phyloP scores from a whole-genome alignment of 1,284 basidiomycete species.

The Ganoderma multipileum region DNA sequence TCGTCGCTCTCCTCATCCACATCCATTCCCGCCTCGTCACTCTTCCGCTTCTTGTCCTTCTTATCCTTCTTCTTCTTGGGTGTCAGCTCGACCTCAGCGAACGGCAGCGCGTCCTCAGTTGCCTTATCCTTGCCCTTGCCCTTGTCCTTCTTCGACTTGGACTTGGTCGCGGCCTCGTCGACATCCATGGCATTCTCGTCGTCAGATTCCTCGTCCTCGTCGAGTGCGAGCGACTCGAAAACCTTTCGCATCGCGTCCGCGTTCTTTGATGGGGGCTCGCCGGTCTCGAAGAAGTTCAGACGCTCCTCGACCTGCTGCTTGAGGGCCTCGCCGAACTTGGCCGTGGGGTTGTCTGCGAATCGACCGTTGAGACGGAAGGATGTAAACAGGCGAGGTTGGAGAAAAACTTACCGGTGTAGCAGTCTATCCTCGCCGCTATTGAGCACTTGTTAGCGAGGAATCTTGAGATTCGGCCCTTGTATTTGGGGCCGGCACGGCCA shows the following conservation, averaged over 20 bases:
- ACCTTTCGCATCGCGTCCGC: conserved; percentile 91
- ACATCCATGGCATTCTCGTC: conserved; percentile 60
- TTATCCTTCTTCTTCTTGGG: conserved; percentile 72
- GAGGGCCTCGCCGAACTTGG: conserved; percentile 96
- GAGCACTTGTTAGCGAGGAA: conserved; percentile 99
- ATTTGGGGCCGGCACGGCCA: conserved; percentile 92
- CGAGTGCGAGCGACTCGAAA: conserved; percentile 78
- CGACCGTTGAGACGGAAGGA: too few species aligned
- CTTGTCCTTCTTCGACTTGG: conserved; percentile 59
- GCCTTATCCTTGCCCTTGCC: conserved; percentile 66
- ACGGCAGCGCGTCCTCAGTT: conserved; percentile 64
- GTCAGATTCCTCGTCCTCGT: conserved; percentile 64
- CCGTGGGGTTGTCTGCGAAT: conserved; percentile 78
- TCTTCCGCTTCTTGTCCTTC: conserved; percentile 75
- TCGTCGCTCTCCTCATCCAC: conserved; percentile 51
- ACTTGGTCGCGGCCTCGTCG: conserved; percentile 57
- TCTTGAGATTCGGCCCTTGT: conserved; percentile 97
- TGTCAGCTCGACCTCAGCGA: conserved; percentile 60
- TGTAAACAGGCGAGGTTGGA: background rate
- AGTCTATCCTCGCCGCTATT: conserved; percentile 98
- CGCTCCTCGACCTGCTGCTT: conserved; percentile 96
- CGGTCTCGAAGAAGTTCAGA: conserved; percentile 93
- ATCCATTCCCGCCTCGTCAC: conserved; percentile 67
- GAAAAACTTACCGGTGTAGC: conserved; percentile 78
- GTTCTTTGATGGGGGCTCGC: conserved; percentile 85